phyloP scores from a whole-genome alignment of 1,284 basidiomycete species.

The Cutaneotrichosporon daszewskae region DNA sequence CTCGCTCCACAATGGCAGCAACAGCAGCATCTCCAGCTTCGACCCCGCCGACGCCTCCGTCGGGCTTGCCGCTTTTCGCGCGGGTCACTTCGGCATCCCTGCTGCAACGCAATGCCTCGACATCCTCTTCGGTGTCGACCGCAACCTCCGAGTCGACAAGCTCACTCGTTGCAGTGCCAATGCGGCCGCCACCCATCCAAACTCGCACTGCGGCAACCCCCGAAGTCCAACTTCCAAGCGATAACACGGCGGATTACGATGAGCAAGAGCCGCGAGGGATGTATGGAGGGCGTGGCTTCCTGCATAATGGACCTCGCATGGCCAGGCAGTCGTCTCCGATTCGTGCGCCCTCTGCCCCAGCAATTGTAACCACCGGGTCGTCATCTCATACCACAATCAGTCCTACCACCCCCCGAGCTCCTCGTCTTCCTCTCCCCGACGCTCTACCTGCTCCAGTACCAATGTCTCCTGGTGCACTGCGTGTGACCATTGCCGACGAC shows the following conservation, averaged over 20 bases:
- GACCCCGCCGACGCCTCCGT: slow-evolving; percentile 16
- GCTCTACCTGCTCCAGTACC: slow-evolving; percentile 3
- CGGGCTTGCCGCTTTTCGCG: slow-evolving; percentile 10
- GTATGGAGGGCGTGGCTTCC: slow-evolving; percentile 28
- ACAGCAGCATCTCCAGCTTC: slow-evolving; percentile 6
- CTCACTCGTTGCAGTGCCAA: slow-evolving; percentile 44
- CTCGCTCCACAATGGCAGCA: slow-evolving; percentile 3
- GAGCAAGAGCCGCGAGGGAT: slow-evolving; percentile 1
- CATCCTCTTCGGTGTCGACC: slow-evolving; percentile 35
- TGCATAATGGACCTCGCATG: slow-evolving; percentile 31
- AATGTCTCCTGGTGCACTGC: neutral
- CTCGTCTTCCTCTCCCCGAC: slow-evolving; percentile 2
- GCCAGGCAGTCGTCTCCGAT: slow-evolving; percentile 2
- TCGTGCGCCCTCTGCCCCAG: neutral
- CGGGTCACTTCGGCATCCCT: slow-evolving; percentile 15
- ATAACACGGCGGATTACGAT: slow-evolving; percentile 3
- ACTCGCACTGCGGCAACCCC: slow-evolving; percentile 43
- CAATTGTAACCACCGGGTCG: neutral
- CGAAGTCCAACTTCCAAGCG: slow-evolving; percentile 21
- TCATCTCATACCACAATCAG: slow-evolving; percentile 5
- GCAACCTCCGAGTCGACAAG: slow-evolving; percentile 37
- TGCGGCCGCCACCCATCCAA: slow-evolving; percentile 41
- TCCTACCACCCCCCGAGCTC: slow-evolving; percentile 7
- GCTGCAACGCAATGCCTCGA: slow-evolving; percentile 38
- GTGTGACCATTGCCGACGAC: slow-evolving; percentile 2